Evolutionary conservation across 2,329 filamentous ascomycete species (phyloP), one percentile per base, ranked within the genome.

Genomic region (Neurospora crassa): DNA sequence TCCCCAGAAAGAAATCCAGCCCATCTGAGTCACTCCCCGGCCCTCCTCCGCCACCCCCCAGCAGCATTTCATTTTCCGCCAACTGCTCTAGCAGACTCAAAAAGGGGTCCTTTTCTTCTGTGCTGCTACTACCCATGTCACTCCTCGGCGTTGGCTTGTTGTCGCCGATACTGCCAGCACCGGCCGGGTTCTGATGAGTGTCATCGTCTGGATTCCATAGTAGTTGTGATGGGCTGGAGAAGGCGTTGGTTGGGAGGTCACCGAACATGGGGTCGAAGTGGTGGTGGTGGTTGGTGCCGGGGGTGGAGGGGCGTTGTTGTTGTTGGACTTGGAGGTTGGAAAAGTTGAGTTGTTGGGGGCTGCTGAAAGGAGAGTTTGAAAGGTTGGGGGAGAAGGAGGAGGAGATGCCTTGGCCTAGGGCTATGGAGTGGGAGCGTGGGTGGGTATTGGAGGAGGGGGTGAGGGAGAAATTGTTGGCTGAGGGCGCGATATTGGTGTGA

Each of bases 71-170:
- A 76, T 93, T 94, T 80, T 96, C 92, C 0, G 92, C 92, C 72
- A 96, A 84, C 80, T 96, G 92, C 79, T 96, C 92, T 43, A 96
- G 82, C 59, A 96, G 81, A 73, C 88, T 92, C 53, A 96, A 80
- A 77, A 96, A 96, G 0, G 92, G 92, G 77, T 96, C 93, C 76
- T 92, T 94, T 75, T 95, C 92, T 24, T 90, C 86, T 2, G 84
- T 84, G 1, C 82, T 84, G 71, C 84, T 86, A 11, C 82, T 86
- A 11, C 82, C 84, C 59, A 83, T 83, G 70, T 84, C 83, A 77
- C 86, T 88, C 73, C 86, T 88, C 73, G 82, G 71, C 20, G 68
- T 67, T 5, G 67, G 67, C 68, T 74, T 73, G 24, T 68, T 72
- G 24, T 69, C 69, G 5, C 69, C 70, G 42, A 72, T n/a, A 34